Evolutionary conservation across 1,139 yeast species (phyloP).

Genomic region (Diutina sp.): DNA sequence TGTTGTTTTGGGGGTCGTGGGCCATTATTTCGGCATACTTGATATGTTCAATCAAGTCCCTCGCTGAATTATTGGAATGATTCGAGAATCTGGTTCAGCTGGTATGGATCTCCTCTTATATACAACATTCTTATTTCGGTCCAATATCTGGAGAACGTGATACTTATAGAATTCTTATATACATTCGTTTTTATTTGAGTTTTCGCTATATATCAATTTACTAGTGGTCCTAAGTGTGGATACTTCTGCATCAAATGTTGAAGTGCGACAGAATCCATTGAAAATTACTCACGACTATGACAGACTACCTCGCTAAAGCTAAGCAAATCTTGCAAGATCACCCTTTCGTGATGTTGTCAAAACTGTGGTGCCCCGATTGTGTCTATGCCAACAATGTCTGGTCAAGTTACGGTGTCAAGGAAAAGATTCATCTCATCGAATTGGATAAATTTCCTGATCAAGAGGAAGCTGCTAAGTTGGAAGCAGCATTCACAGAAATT

Average conservation of each 20-base stretch:
- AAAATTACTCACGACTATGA: neutral
- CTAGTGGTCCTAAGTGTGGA: too few relatives aligned
- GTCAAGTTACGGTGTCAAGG: slow-evolving; percentile 33
- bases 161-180: too few relatives aligned
- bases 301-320: slow-evolving; percentile 1
- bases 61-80: neutral
- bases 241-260: neutral
- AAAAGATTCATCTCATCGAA: slow-evolving; percentile 43
- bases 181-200: too few relatives aligned
- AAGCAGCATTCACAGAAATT: slow-evolving; percentile 45
- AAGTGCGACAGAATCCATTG: neutral
- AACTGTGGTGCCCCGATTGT: slow-evolving; percentile 74
- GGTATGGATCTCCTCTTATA: neutral
- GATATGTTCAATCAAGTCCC: slow-evolving; percentile 36
- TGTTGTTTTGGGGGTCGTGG: slow-evolving; percentile 77
- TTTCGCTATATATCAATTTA: neutral
- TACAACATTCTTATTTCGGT: neutral
- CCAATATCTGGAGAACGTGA: neutral
- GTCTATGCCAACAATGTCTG: slow-evolving; percentile 45
- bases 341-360: slow-evolving; percentile 45
- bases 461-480: slow-evolving; percentile 40
- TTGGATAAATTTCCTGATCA: slow-evolving; percentile 41
- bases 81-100: neutral
- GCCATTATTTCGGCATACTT: slow-evolving; percentile 70
- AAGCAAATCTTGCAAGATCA: slow-evolving; percentile 20